Evolutionary conservation across 148 eudicot species (phyloP).

Genomic region (Simmondsia chinensis): DNA sequence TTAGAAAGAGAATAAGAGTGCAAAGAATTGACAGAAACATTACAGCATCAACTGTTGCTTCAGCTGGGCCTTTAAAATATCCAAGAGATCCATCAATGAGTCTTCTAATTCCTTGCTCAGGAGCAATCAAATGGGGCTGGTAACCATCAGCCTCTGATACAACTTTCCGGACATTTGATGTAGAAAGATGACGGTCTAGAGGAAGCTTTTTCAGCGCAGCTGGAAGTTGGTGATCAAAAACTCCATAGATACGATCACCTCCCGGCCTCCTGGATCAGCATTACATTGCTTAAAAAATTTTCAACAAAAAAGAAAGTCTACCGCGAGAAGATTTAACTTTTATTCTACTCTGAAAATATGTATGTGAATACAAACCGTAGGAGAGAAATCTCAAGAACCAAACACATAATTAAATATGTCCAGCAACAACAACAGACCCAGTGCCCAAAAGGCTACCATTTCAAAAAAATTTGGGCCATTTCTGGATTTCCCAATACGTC

Average conservation of each 20-base stretch:
- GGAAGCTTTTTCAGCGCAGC: conserved; percentile 98
- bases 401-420: too few relatives aligned
- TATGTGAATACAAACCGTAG: too few relatives aligned
- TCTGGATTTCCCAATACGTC: too few relatives aligned
- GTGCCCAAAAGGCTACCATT: too few relatives aligned
- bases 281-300: neutral
- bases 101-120: conserved; percentile 97
- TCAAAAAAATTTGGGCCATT: too few relatives aligned
- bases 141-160: conserved; percentile 98
- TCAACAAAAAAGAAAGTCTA: neutral
- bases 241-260: conserved; percentile 91
- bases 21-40: conserved; percentile 3
- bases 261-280: conserved; percentile 77
- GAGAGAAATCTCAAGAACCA: too few relatives aligned
- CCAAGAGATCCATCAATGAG: conserved; percentile 98
- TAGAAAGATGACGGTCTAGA: conserved; percentile 94
- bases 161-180: conserved; percentile 85
- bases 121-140: conserved; percentile 98
- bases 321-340: too few relatives aligned
- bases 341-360: too few relatives aligned
- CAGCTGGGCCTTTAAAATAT: conserved; percentile 98
- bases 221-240: conserved; percentile 95
- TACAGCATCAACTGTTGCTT: conserved; percentile 99
- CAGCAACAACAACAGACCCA: too few relatives aligned
- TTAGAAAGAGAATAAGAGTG: neutral